Conservation (phyloP, 805 yeast genomes). For the Starmerella khaoyaiensis region DNA sequence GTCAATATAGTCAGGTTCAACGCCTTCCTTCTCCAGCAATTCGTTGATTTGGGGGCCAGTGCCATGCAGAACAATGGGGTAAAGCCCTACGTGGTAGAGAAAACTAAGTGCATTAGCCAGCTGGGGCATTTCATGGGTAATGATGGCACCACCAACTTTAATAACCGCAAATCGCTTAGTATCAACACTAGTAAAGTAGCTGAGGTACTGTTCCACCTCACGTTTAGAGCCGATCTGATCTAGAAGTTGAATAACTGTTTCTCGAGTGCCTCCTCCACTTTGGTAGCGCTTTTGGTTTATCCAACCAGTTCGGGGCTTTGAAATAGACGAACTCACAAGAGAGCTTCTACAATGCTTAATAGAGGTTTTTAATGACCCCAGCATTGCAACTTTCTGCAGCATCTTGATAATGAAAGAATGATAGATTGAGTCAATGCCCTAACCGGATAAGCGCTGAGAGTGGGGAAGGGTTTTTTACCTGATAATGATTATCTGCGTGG, state of each 20-base stretch:
- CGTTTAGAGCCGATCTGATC: slow-evolving; percentile 95
- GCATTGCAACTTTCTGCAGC: no score
- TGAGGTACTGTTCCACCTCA: slow-evolving; percentile 94
- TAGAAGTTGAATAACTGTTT: slow-evolving; percentile 87
- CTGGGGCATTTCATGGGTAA: slow-evolving; percentile 85
- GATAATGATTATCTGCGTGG: no score
- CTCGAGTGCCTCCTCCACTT: slow-evolving; percentile 43
- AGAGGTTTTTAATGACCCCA: no score
- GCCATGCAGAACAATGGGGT: slow-evolving; percentile 94
- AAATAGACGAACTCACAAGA: no score
- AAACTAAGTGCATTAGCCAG: slow-evolving; percentile 92
- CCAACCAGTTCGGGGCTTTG: no score
- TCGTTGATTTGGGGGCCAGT: slow-evolving; percentile 98
- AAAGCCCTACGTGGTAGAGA: slow-evolving; percentile 90
- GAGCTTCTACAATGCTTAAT: no score
- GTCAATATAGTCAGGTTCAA: slow-evolving; percentile 89
- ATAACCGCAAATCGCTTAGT: slow-evolving; percentile 95
- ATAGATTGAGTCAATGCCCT: no score
- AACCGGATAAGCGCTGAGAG: no score
- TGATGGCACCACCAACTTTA: slow-evolving; percentile 98
- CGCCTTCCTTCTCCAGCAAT: slow-evolving; percentile 81
- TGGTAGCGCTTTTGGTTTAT: no score
- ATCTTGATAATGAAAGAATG: no score
- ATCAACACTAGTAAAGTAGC: slow-evolving; percentile 83
- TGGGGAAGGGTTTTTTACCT: no score